These are phyloP conservation scores for Sporormia fimetaria DNA, from an alignment of 495 filamentous ascomycete genomes.

Conservation along the genomic window DNA sequence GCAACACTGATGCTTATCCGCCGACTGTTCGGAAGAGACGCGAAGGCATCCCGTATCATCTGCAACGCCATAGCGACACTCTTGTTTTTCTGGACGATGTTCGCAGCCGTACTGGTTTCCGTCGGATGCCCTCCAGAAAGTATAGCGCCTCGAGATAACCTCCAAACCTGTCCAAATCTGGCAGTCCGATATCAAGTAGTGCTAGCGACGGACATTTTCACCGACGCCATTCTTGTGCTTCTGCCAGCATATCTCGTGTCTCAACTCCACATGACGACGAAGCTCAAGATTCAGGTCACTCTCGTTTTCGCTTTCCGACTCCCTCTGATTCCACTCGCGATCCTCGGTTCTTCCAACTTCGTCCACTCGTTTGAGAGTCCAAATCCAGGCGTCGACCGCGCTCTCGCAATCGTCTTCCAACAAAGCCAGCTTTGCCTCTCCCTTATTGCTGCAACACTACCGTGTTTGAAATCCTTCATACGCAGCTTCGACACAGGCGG, in stretches of 20 bases:
- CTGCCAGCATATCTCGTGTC: too few species aligned
- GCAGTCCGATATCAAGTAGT: conserved; percentile 13
- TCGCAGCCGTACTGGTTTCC: conserved; percentile 3
- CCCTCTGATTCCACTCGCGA: conserved; percentile 9
- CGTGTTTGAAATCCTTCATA: conserved; percentile 25
- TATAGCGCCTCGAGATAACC: neutral
- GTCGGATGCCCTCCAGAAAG: conserved; percentile 10
- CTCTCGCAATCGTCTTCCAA: conserved; percentile 16
- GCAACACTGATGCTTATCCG: conserved; percentile 16
- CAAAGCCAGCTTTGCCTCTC: conserved; percentile 21
- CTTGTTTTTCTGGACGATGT: conserved; percentile 8
- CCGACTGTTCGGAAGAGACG: conserved; percentile 18
- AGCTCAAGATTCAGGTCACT: conserved; percentile 11
- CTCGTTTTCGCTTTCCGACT: conserved; percentile 15
- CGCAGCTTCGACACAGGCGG: conserved; percentile 23
- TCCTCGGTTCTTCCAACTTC: conserved; percentile 1
- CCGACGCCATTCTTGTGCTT: too few species aligned
- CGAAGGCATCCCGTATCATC: conserved; percentile 14
- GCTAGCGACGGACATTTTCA: conserved; percentile 11
- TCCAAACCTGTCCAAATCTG: conserved; percentile 2
- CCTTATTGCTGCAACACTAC: conserved; percentile 21
- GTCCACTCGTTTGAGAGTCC: neutral
- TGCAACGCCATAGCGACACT: conserved; percentile 10
- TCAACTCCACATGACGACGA: conserved; percentile 16
- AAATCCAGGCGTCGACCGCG: conserved; percentile 12